Evolutionary conservation across 345 rosid genomes (phyloP).

Genomic region (Citrus sinensis): DVS_A1.0 CM039163.1:21297501-21298000

Average conservation of each 20-base stretch:
- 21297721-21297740: too few species aligned
- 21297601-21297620: too few species aligned
- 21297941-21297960: constrained; percentile 10
- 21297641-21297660: too few species aligned
- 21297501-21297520: too few species aligned
- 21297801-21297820: constrained; percentile 3
- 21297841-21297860: constrained; percentile 26
- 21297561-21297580: too few species aligned
- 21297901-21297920: constrained; percentile 21
- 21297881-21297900: not conserved
- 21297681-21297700: too few species aligned
- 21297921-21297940: not conserved
- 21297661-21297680: too few species aligned
- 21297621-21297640: too few species aligned
- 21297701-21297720: too few species aligned
- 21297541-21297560: too few species aligned
- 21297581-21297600: too few species aligned
- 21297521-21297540: too few species aligned
- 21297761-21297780: constrained; percentile 17
- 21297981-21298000: constrained; percentile 22
- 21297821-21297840: constrained; percentile 19
- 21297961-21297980: constrained; percentile 24
- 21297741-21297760: not conserved
- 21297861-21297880: constrained; percentile 15
- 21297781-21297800: not conserved